Percentiles rank a stretch among this genome's conserved stretches.
Evolutionary conservation across 2,329 filamentous ascomycete genomes (phyloP).

Genomic region (Trichoderma sp.): DNA sequence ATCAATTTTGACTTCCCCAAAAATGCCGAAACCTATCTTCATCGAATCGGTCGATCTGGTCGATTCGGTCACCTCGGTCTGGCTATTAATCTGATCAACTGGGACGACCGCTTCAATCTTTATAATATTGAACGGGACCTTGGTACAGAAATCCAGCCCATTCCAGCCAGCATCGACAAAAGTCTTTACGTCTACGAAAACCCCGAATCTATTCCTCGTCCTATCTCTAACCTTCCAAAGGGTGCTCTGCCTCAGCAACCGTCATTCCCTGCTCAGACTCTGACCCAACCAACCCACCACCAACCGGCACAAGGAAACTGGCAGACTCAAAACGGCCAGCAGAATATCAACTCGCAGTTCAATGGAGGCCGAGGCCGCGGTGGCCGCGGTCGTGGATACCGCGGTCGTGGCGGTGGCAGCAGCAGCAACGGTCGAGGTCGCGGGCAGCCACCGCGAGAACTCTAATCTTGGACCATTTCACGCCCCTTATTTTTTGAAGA

Average conservation of each 20-base stretch:
- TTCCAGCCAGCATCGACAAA: conserved; percentile 92
- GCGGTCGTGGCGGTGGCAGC: conserved; percentile 35
- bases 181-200: conserved; percentile 97
- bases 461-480: conserved; percentile 32
- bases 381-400: conserved; percentile 39
- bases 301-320: conserved; percentile 39
- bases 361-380: conserved; percentile 38
- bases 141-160: conserved; percentile 96
- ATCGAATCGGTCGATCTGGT: conserved; percentile 95
- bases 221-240: conserved; percentile 53
- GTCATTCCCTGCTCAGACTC: conserved; percentile 20
- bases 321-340: conserved; percentile 39
- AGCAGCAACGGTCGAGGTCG: conserved; percentile 36
- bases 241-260: conserved; percentile 30
- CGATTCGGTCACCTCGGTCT: conserved; percentile 95
- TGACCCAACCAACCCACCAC: not conserved
- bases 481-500: conserved; percentile 20
- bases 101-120: conserved; percentile 97
- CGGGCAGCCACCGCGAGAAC: conserved; percentile 34
- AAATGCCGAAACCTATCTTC: conserved; percentile 97
- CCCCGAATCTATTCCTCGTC: conserved; percentile 89
- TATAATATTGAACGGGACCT: conserved; percentile 98
- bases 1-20: conserved; percentile 99
- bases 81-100: conserved; percentile 98
- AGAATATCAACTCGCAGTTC: conserved; percentile 36